Base-by-base conservation (phyloP, 805 yeast species). In the Kluyveromyces siamensis region DNA sequence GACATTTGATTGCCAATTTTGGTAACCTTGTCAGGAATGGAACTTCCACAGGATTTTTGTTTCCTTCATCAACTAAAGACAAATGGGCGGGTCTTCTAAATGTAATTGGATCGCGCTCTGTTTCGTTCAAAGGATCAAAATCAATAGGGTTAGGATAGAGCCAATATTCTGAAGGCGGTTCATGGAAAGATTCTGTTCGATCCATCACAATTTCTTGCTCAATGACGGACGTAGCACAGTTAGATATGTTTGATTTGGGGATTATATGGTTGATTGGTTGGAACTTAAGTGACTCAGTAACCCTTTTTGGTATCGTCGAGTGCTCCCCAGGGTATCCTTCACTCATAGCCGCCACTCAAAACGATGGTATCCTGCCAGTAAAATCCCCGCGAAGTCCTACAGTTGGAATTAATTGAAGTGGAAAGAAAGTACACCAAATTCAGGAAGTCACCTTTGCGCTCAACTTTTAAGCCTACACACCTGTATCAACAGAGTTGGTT, bases 311-410 rank as follows among this genome's bases (percentile, higher is more conserved):
- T 8, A 60, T 52, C 27, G 53, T 49, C 6, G 54, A 47, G 25
- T 58, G 45, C 47, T 63, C 65, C 16, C 66, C 67, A 10, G 68
- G 67, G 43, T 52, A 63, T 6, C 43, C 45, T 18, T 45, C 55
- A 37, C 60, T 46, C 63, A 60, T 63, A 54, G 62, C 62, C 65
- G 65, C 62, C 61, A 53, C 42, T 11, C 25, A 13, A 13, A 30
- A 30, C 11, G 14, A 30, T 30, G 14, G 35, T 27, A 30, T 30
- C 8, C 35, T 7, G 25, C 25, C 25, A 21, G 6, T 21, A 21
- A 21, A 21, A 21, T 21, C 3, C 25, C 25, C 6, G 25, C 3
- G 6, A 21, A 6, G 25, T 21, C 3, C 25, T 21, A 21, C 25
- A 21, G 6, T 21, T 21, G 6, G 25, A 21, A 3, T 3, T 21